Base-by-base conservation (phyloP, 2,329 filamentous ascomycete species). In the Neurospora sp. region DNA sequence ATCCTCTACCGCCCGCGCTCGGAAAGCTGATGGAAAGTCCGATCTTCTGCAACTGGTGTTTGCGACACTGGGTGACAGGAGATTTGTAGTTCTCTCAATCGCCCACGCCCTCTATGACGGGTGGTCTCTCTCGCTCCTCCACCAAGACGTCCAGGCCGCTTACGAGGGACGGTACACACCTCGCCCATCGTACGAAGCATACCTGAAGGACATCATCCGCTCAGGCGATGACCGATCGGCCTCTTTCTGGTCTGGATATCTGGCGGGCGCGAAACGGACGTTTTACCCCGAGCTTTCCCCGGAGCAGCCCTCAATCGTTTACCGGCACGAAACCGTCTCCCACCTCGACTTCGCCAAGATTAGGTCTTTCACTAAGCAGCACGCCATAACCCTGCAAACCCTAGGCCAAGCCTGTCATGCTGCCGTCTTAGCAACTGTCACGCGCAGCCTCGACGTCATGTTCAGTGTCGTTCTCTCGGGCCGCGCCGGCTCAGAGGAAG, bases 31-130 rank as follows among this genome's bases (percentile, higher is more conserved):
- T 74, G 85, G 81, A 0, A 68, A 68, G 8, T 75, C 77, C 0
- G 68, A 79, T 8, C 75, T 90, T 2, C 78, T 89, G 6, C 86
- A 88, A 69, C 75, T 90, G 0, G 79, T 77, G 0, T 79, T 87
- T 68, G 79, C 79, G 3, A 75, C 71, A 6, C 76, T 78, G 1
- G 79, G 71, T 2, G 74, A 71, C 15, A 76, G 74, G 41, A 79
- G 71, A 3, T 87, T 84, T 69, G 72, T 89, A 1, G 76, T 89
- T 4, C 77, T 97, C 1, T 94, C 92, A 0, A 88, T 97, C 46
- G 86, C 93, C 0, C 94, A 97, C 79, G 92, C 93, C 1, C 83
- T 97, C 23, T 97, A 97, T 74, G 94, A 97, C 76, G 94, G 94
- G 0, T 93, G 90, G 87, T 97, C 93, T 2, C 84, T 97, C 12